phyloP scores from a whole-genome alignment of 2,329 filamentous ascomycete species.

The Monilinia fructigena region DNA sequence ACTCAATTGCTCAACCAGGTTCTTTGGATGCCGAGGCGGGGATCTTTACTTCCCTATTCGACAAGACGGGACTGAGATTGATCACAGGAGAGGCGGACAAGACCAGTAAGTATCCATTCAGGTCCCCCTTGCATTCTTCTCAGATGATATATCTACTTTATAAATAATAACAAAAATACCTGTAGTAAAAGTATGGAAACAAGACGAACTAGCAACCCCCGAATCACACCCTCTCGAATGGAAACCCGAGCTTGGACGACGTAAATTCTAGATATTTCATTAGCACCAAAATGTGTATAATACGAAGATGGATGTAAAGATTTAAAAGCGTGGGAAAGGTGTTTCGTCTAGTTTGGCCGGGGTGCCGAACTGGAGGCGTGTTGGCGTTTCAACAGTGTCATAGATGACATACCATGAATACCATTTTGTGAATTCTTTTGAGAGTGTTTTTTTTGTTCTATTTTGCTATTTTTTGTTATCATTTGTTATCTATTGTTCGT shows the following conservation, averaged over 20 bases:
- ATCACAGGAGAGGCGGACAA: constrained; percentile 97
- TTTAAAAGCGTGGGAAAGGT: neutral
- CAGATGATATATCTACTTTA: neutral
- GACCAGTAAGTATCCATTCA: constrained; percentile 59
- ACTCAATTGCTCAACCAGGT: constrained; percentile 91
- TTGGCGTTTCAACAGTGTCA: constrained; percentile 1
- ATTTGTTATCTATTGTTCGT: neutral
- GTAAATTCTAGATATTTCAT: constrained; percentile 51
- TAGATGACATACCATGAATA: constrained; percentile 3
- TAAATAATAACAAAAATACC: constrained; percentile 34
- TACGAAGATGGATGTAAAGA: neutral
- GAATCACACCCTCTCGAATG: constrained; percentile 91
- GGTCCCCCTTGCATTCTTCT: neutral
- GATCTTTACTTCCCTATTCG: constrained; percentile 91
- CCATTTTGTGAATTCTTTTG: neutral
- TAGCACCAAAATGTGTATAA: neutral
- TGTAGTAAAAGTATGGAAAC: constrained; percentile 90
- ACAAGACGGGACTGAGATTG: constrained; percentile 80
- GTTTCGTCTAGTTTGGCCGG: neutral
- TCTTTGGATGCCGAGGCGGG: constrained; percentile 92
- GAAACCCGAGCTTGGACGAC: constrained; percentile 76
- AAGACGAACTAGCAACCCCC: constrained; percentile 84
- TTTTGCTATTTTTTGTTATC: neutral
- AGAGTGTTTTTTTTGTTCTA: neutral
- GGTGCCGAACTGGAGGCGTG: neutral